Conservation (phyloP, 129 eudicot species). For the Flaveria linearis region DNA sequence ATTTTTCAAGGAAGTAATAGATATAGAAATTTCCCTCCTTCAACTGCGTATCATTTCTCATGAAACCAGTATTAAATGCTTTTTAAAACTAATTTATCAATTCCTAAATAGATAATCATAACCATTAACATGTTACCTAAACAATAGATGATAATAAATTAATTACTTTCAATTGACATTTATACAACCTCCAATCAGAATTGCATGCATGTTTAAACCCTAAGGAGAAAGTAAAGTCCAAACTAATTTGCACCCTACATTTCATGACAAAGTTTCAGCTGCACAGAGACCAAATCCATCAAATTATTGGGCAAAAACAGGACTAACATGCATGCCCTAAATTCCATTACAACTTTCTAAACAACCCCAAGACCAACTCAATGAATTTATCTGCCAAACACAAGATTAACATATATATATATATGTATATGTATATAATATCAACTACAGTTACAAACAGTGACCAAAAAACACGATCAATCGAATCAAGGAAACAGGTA, state of each 20-base stretch:
- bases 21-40: neutral
- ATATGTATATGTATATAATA: neutral
- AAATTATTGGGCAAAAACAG: slow-evolving; percentile 23
- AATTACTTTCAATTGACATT: neutral
- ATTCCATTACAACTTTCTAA: neutral
- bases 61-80: slow-evolving; percentile 5
- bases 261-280: slow-evolving; percentile 18
- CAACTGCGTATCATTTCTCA: neutral
- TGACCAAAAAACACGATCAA: slow-evolving; percentile 3
- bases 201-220: neutral
- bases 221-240: neutral
- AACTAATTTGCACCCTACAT: slow-evolving; percentile 15
- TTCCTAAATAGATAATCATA: slow-evolving; percentile 7
- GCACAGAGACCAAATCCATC: slow-evolving; percentile 2
- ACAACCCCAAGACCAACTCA: neutral
- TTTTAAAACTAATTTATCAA: neutral
- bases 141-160: slow-evolving; percentile 3
- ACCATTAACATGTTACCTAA: slow-evolving; percentile 18
- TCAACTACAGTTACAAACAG: slow-evolving; percentile 20
- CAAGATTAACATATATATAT: neutral
- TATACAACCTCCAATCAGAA: slow-evolving; percentile 12
- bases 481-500: slow-evolving; percentile 33
- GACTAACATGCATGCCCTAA: neutral
- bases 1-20: neutral
- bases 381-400: slow-evolving; percentile 1